Evolutionary conservation across 176 grass and related monocot species (phyloP), one percentile per base, ranked within the genome.

Genomic region (Oryza punctata): DNA sequence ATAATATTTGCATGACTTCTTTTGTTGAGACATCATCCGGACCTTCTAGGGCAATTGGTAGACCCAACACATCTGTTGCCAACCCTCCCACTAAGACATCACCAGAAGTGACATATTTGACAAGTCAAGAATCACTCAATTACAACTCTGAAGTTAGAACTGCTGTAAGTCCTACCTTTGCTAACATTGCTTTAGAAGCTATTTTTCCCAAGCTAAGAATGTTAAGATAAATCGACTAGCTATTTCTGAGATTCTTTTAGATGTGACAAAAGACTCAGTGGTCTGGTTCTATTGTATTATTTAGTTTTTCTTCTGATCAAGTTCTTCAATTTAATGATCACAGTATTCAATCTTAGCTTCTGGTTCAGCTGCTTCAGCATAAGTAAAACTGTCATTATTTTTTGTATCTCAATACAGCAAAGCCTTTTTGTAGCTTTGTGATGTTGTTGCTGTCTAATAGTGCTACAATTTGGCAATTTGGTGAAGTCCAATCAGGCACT

Each of bases 121-220:
- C 28, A 30, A 71, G 65, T 83, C 52, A 91, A 85, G 67, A 77
- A 46, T 46, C 81, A 66, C 49, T 35, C 65, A 67, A 30, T 65
- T 70, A 65, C 67, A 75, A 40, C 15, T 38, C 7, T 65, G 74
- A 77, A 67, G 44, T 85, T 81, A 73, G 33, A 71, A 46, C 32
- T 73, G 27, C 26, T 45, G 78, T 90, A 82, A 47, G 88, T 13
- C 35, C 65, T 78, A 57, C 23, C 54, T 40, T 65, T 13, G 43
- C 45, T 19, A 52, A 72, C 32, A 71, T 76, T 21, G 5, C 12
- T 72, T 65, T 7, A 16, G 12, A 7, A 21, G 15, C 73, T 63
- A 18, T 12, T 9, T 81, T 65, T 67, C 16, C 21, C 18, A 23
- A 65, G 41, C 32, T 64, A 41, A 49, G 35, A 70, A 26, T 73